phyloP scores from a whole-genome alignment of 192 early-diverging fungal species.

The Martensiomyces pterosporus region DNA sequence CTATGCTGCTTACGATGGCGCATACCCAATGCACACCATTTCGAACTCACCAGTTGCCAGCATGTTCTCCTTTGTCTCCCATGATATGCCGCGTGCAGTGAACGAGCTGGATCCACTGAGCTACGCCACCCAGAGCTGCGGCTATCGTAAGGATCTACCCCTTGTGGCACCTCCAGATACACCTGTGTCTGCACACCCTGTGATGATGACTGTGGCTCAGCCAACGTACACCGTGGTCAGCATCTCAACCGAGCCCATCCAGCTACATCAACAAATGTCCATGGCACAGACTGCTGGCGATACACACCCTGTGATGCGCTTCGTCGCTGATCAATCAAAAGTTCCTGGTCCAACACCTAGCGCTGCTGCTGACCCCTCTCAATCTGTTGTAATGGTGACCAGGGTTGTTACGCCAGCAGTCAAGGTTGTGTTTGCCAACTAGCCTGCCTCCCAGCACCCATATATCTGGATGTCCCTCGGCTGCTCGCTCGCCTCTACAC shows the following conservation, averaged over 20 bases:
- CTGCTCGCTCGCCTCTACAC: no score
- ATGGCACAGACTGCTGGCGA: background rate
- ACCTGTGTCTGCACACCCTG: constrained; percentile 14
- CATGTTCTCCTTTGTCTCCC: background rate
- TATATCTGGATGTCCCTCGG: no score
- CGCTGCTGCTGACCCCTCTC: constrained; percentile 14
- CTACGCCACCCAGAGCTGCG: constrained; percentile 35
- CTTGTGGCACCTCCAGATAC: constrained; percentile 5
- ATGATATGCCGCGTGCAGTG: constrained; percentile 19
- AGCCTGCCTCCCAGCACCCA: no score
- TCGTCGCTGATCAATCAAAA: no score
- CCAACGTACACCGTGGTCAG: no score
- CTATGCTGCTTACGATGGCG: background rate
- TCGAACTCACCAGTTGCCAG: background rate
- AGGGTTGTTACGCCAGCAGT: constrained; percentile 39
- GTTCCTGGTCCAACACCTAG: no score
- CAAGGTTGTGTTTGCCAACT: no score
- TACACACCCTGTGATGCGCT: background rate
- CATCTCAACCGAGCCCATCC: no score
- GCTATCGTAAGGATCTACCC: constrained; percentile 25
- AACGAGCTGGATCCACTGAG: constrained; percentile 49
- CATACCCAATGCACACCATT: background rate
- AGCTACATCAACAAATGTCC: no score
- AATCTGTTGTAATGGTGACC: constrained; percentile 38
- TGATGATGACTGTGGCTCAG: constrained; percentile 35